Conservation (phyloP, 2,329 filamentous ascomycete species). For the Clarireedia homoeocarpa region DNA sequence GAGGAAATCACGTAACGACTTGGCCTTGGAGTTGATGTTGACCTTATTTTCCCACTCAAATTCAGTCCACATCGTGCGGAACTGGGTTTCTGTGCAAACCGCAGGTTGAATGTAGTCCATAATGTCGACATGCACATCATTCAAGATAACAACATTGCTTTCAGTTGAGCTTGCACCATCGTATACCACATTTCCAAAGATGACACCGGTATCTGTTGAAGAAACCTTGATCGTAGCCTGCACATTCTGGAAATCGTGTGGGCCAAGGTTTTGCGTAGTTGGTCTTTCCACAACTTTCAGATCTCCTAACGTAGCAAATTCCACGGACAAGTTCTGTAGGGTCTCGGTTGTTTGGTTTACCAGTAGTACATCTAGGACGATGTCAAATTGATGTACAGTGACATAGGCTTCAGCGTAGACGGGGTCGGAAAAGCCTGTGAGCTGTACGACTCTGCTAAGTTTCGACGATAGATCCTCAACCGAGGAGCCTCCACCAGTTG, state of each 20-base stretch:
- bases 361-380: constrained; percentile 88
- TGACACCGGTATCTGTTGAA: constrained; percentile 94
- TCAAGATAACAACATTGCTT: constrained; percentile 94
- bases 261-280: constrained; percentile 89
- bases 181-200: constrained; percentile 98
- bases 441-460: constrained; percentile 88
- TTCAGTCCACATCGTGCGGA: constrained; percentile 99
- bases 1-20: constrained; percentile 83
- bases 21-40: constrained; percentile 98
- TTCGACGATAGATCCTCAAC: constrained; percentile 88
- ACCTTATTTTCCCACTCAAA: constrained; percentile 99
- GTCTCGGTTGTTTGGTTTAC: constrained; percentile 98
- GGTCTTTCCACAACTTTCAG: constrained; percentile 96
- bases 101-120: constrained; percentile 99
- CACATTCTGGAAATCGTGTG: constrained; percentile 95
- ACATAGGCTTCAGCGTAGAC: constrained; percentile 99
- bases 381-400: constrained; percentile 98
- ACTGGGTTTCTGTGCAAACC: constrained; percentile 93
- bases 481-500: constrained; percentile 80
- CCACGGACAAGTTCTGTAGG: constrained; percentile 91
- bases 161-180: constrained; percentile 88
- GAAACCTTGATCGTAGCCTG: constrained; percentile 99
- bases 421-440: constrained; percentile 95
- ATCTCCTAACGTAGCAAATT: constrained; percentile 96
- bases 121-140: constrained; percentile 96